A percentile compares a stretch with the other conserved stretches of the same genome.
Conservation (phyloP, 2,329 filamentous ascomycete genomes). For the Claviceps monticola region DNA sequence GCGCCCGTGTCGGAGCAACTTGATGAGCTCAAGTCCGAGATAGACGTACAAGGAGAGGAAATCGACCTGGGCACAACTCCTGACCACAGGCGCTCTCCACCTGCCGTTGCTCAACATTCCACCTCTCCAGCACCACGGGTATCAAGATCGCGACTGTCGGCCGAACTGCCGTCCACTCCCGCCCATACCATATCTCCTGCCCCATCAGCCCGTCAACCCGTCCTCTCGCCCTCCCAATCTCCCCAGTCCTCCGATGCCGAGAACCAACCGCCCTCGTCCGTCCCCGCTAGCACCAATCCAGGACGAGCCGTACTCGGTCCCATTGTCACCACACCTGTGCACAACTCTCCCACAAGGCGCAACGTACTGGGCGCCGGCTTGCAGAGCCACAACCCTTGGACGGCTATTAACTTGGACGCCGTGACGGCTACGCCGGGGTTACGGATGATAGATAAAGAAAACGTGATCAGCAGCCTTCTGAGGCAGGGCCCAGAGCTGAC, state of each 20-base stretch:
- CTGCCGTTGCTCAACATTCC: neutral
- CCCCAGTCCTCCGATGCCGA: constrained; percentile 70
- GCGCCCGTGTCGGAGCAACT: constrained; percentile 1
- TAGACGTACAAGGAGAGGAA: neutral
- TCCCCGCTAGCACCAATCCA: constrained; percentile 30
- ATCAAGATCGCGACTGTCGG: constrained; percentile 5
- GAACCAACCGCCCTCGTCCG: constrained; percentile 61
- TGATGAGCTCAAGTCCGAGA: constrained; percentile 6
- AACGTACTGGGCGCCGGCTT: constrained; percentile 40
- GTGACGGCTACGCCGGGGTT: constrained; percentile 40
- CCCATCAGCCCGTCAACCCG: constrained; percentile 37
- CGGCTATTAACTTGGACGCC: constrained; percentile 59
- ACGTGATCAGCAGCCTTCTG: constrained; percentile 34
- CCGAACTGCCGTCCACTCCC: constrained; percentile 29
- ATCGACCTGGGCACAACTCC: neutral
- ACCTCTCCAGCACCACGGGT: neutral
- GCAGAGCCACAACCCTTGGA: constrained; percentile 52
- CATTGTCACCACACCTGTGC: constrained; percentile 31
- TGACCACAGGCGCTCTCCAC: neutral
- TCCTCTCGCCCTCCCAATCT: constrained; percentile 48
- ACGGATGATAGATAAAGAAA: constrained; percentile 36
- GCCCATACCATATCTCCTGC: constrained; percentile 27
- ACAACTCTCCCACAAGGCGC: constrained; percentile 47
- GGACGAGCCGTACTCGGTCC: constrained; percentile 35
- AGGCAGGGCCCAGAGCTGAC: constrained; percentile 48